These are phyloP conservation scores for Crataegus laevigata DNA, from an alignment of 306 rosid genomes.

Conservation along the genomic window DNA sequence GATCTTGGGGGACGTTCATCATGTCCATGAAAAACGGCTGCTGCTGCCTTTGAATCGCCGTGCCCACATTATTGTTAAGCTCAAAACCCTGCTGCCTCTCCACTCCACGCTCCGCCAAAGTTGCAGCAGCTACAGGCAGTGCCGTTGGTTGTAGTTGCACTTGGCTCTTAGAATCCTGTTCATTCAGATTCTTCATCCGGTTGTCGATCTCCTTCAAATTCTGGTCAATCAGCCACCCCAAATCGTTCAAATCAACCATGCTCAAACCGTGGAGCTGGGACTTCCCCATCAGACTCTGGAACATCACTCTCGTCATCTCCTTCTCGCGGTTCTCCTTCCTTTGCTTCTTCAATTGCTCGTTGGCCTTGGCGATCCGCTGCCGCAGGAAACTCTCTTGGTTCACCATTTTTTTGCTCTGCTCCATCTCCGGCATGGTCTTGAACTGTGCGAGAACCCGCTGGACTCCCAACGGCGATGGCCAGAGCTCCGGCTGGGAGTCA, in stretches of 20 bases:
- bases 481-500: conserved; percentile 33
- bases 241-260: conserved; percentile 19
- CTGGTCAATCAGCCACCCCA: conserved; percentile 22
- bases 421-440: conserved; percentile 28
- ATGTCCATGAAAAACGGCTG: neutral
- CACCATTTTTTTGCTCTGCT: conserved; percentile 24
- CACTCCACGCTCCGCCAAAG: neutral
- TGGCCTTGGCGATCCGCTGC: conserved; percentile 17
- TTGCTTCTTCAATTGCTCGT: conserved; percentile 15
- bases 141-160: neutral
- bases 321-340: conserved; percentile 22
- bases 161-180: neutral
- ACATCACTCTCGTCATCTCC: conserved; percentile 18
- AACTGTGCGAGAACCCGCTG: conserved; percentile 15
- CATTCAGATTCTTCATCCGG: conserved; percentile 5
- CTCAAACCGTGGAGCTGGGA: neutral
- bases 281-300: conserved; percentile 1
- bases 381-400: conserved; percentile 25
- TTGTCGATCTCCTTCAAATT: conserved; percentile 11
- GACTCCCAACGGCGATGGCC: conserved; percentile 32
- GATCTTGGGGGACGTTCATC: neutral
- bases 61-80: neutral
- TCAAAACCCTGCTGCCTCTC: neutral
- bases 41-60: neutral
- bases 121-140: neutral